Conservation (phyloP, 2,329 filamentous ascomycete genomes). For the Malbranchea cinnamomea region DNA sequence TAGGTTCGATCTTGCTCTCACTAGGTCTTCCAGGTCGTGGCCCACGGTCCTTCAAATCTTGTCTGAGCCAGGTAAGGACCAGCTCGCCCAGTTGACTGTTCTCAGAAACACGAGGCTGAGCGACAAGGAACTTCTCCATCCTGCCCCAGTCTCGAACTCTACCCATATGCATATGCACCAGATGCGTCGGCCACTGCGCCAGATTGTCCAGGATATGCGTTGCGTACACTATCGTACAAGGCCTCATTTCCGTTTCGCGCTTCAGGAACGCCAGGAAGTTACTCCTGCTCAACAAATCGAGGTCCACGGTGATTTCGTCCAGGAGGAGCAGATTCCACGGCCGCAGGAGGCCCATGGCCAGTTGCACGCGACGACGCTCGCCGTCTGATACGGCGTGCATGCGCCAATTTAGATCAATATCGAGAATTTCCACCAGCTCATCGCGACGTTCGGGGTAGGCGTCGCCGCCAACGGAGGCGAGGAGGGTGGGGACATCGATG, state of each 20-base stretch:
- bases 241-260: conserved; percentile 63
- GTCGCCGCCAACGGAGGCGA: conserved; percentile 74
- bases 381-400: conserved; percentile 95
- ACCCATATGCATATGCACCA: conserved; percentile 90
- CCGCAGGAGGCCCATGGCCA: conserved; percentile 85
- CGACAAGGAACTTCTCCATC: conserved; percentile 52
- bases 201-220: conserved; percentile 96
- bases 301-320: conserved; percentile 93
- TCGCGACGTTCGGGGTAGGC: conserved; percentile 68
- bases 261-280: conserved; percentile 80
- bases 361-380: conserved; percentile 77
- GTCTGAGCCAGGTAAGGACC: conserved; percentile 72
- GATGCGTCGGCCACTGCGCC: conserved; percentile 83
- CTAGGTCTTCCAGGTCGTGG: conserved; percentile 50
- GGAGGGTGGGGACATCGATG: conserved; percentile 76
- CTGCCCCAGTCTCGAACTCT: conserved; percentile 73
- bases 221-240: conserved; percentile 90
- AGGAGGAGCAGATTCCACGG: conserved; percentile 85
- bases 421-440: conserved; percentile 73
- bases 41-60: conserved; percentile 64
- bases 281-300: conserved; percentile 72
- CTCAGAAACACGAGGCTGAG: conserved; percentile 41
- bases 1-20: conserved; percentile 19
- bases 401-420: conserved; percentile 83
- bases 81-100: conserved; percentile 79